Evolutionary conservation across 805 yeast genomes (phyloP), one percentile per base, ranked within the genome.

Genomic region (Lachancea mirantina): DNA sequence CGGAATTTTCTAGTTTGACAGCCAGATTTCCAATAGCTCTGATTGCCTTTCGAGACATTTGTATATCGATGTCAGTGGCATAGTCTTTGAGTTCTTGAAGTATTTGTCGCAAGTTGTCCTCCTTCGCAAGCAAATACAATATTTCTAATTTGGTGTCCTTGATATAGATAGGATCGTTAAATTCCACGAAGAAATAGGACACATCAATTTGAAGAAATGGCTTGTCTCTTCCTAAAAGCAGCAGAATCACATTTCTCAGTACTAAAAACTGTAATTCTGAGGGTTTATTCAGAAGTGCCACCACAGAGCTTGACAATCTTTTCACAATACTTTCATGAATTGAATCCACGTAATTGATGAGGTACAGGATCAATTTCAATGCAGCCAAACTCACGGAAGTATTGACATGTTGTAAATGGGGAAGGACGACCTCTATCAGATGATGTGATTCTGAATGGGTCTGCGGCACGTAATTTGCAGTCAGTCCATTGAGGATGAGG

Each of bases 21-120:
- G 96, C 94, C 14, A 89, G 62, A 49, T 87, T 84, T 2, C 96
- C 96, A 40, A 89, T 76, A 0, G 95, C 95, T 38, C 94, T 62
- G 3, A 89, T 76, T 0, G 96, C 87, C 48, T 85, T 83, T 35
- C 94, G 65, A 2, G 88, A 84, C 79, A 87, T 84, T 37, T 81
- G 80, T 15, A 78, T 71, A 55, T 88, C 96, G 9, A 84, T 77
- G 47, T 84, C 95, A 0, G 85, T 73, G 4, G 94, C 94, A 55
- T 88, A 88, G 46, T 82, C 95, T 41, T 76, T 80, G 32, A 88
- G 57, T 52, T 88, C 97, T 11, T 73, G 61, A 28, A 88, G 61
- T 1, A 89, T 84, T 23, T 67, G 58, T 4, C 62, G 65, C 28
- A 80, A 64, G 46, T 82, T 83, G 7, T 55, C 42, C 33, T 74